These are phyloP conservation scores for Pythium biforme DNA, from an alignment of 352 stramenopile genomes.

Conservation along the genomic window DNA sequence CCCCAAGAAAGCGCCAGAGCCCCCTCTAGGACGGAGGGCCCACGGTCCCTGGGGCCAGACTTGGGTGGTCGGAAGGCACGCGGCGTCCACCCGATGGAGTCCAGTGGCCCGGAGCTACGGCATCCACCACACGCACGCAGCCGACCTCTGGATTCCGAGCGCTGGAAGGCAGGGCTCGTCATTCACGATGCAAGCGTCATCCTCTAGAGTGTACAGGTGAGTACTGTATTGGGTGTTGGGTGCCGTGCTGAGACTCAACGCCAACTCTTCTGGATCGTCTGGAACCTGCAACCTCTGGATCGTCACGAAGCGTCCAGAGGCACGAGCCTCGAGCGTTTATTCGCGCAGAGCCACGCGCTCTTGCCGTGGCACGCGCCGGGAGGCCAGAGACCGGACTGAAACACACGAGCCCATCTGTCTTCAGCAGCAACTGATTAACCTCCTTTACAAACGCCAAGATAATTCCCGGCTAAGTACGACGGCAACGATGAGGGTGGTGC, in stretches of 20 bases:
- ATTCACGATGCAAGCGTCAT: neutral
- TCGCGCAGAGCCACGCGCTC: constrained; percentile 7
- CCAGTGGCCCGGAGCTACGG: too few species aligned
- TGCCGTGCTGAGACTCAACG: neutral
- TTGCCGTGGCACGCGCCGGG: too few species aligned
- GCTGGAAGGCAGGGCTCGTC: too few species aligned
- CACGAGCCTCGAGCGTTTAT: constrained; percentile 6
- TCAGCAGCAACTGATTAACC: neutral
- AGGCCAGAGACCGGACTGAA: neutral
- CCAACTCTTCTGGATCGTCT: neutral
- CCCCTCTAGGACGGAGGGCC: neutral
- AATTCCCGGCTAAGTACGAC: constrained; percentile 1
- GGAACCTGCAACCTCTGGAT: neutral
- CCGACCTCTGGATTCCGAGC: too few species aligned
- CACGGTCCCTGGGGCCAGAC: neutral
- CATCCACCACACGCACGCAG: neutral
- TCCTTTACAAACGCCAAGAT: neutral
- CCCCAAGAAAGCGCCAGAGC: too few species aligned
- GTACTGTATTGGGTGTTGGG: neutral
- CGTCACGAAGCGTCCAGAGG: neutral
- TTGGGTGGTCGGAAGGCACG: neutral
- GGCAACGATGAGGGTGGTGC: too few species aligned
- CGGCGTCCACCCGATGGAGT: too few species aligned
- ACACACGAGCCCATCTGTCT: neutral
- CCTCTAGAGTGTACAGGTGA: neutral